Evolutionary conservation across 2,329 filamentous ascomycete species (phyloP).

Genomic region (Fusarium staphyleae): DNA sequence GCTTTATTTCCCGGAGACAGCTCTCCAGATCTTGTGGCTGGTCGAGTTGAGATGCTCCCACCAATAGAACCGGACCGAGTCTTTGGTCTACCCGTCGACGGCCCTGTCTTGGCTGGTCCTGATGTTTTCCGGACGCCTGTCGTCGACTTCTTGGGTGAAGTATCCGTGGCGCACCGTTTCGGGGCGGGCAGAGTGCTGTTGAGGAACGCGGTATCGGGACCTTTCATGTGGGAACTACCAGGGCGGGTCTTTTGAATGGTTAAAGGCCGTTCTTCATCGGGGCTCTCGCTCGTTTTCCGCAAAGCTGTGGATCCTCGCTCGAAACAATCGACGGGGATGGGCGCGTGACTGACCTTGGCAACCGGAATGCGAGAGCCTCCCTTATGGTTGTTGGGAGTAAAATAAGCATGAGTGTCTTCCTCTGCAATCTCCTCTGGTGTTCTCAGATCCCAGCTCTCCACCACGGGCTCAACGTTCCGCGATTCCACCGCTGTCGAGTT

Average conservation of each 20-base stretch:
- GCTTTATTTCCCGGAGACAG: slow-evolving; percentile 61
- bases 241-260: slow-evolving; percentile 68
- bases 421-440: slow-evolving; percentile 79
- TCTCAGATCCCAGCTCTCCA: slow-evolving; percentile 73
- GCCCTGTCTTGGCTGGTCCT: slow-evolving; percentile 50
- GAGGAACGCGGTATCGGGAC: slow-evolving; percentile 36
- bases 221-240: slow-evolving; percentile 70
- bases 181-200: slow-evolving; percentile 38
- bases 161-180: slow-evolving; percentile 56
- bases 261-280: slow-evolving; percentile 64
- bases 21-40: slow-evolving; percentile 69
- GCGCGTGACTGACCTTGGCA: slow-evolving; percentile 78
- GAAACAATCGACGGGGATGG: slow-evolving; percentile 73
- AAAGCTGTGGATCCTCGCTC: slow-evolving; percentile 75
- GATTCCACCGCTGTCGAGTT: slow-evolving; percentile 53
- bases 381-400: slow-evolving; percentile 60
- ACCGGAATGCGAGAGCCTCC: slow-evolving; percentile 86
- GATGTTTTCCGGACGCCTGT: slow-evolving; percentile 54
- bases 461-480: slow-evolving; percentile 49
- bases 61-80: slow-evolving; percentile 65
- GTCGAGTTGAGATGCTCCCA: slow-evolving; percentile 59
- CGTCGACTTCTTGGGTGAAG: slow-evolving; percentile 61
- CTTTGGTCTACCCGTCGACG: slow-evolving; percentile 61
- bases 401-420: slow-evolving; percentile 60
- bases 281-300: slow-evolving; percentile 63